Evolutionary conservation across 257 asterid genomes (phyloP).

Genomic region (Capsicum rhomboideum): DNA sequence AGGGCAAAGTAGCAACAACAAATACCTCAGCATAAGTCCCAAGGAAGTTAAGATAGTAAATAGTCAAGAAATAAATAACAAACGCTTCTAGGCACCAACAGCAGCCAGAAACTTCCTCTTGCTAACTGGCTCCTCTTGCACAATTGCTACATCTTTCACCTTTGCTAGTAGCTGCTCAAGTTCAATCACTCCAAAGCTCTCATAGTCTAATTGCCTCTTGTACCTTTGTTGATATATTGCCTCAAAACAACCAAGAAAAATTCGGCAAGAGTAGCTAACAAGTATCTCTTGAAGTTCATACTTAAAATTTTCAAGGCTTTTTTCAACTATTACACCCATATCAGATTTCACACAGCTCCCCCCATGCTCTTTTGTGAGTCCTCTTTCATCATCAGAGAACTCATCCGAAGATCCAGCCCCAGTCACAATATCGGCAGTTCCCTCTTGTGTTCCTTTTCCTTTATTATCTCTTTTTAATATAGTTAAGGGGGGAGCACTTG

Average conservation of each 20-base stretch:
- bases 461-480: conserved; percentile 38
- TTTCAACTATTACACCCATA: conserved; percentile 10
- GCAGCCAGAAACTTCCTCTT: conserved; percentile 58
- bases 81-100: conserved; percentile 36
- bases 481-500: conserved; percentile 20
- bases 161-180: conserved; percentile 74
- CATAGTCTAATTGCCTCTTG: conserved; percentile 63
- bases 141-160: conserved; percentile 59
- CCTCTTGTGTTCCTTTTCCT: conserved; percentile 44
- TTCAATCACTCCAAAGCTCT: conserved; percentile 51
- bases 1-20: conserved; percentile 1
- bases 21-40: conserved; percentile 22
- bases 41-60: conserved; percentile 1
- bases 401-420: conserved; percentile 58
- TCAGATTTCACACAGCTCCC: conserved; percentile 15
- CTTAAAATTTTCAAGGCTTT: conserved; percentile 44
- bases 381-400: conserved; percentile 55
- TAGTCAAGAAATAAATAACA: neutral
- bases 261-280: conserved; percentile 75
- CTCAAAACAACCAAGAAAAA: conserved; percentile 61
- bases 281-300: conserved; percentile 85
- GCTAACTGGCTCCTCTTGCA: conserved; percentile 68
- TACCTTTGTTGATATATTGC: conserved; percentile 65
- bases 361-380: conserved; percentile 20
- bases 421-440: conserved; percentile 13